These are phyloP conservation scores for Alternaria sp. DNA, from an alignment of 2,329 filamentous ascomycete species.

Conservation along the genomic window DNA sequence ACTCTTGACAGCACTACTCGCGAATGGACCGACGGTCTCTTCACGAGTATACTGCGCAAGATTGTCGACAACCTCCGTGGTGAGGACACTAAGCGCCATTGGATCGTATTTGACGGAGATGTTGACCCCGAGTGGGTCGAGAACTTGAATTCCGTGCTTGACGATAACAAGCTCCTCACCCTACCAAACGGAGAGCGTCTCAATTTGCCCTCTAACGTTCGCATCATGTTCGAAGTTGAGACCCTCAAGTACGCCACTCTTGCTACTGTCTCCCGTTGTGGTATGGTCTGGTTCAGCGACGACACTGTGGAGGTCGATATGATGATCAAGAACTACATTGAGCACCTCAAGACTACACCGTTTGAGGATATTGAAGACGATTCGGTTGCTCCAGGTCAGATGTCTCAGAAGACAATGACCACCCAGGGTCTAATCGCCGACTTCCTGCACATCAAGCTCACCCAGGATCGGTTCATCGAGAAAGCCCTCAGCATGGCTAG, in stretches of 20 bases:
- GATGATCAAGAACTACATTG: slow-evolving; percentile 91
- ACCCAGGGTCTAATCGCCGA: slow-evolving; percentile 83
- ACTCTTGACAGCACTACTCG: slow-evolving; percentile 95
- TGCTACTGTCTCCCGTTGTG: slow-evolving; percentile 98
- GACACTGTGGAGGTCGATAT: slow-evolving; percentile 93
- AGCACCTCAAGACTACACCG: slow-evolving; percentile 78
- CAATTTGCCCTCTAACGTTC: slow-evolving; percentile 90
- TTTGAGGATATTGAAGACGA: slow-evolving; percentile 98
- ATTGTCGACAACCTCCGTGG: slow-evolving; percentile 98
- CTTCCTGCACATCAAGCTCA: slow-evolving; percentile 77
- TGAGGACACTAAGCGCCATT: slow-evolving; percentile 95
- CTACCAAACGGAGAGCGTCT: slow-evolving; percentile 98
- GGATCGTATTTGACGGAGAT: slow-evolving; percentile 99
- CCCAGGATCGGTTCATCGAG: slow-evolving; percentile 79
- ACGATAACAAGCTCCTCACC: slow-evolving; percentile 98
- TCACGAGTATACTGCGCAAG: slow-evolving; percentile 96
- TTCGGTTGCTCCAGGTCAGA: slow-evolving; percentile 66
- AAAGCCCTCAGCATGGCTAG: slow-evolving; percentile 79
- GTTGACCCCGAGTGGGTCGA: slow-evolving; percentile 99
- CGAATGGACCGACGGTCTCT: slow-evolving; percentile 98
- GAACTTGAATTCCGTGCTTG: slow-evolving; percentile 98
- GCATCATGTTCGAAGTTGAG: slow-evolving; percentile 99
- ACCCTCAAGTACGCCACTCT: slow-evolving; percentile 96
- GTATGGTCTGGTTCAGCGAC: slow-evolving; percentile 99
- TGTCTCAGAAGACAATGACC: slow-evolving; percentile 71